Evolutionary conservation across 331 rosid genomes (phyloP).

Genomic region (Rosa hybrid): DNA sequence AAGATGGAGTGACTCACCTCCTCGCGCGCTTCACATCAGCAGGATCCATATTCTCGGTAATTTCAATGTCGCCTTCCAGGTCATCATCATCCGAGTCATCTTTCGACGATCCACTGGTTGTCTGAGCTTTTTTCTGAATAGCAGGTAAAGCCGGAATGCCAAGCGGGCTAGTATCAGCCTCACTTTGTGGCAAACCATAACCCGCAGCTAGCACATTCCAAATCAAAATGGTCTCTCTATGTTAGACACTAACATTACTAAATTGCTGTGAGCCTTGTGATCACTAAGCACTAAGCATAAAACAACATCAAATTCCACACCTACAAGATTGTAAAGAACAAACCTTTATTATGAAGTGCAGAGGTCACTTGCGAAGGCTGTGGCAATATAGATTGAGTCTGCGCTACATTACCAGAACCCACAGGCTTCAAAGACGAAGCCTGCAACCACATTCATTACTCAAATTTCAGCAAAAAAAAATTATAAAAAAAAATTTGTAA

Average conservation of each 20-base stretch:
- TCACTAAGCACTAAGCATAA: background rate
- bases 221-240: slow-evolving; percentile 5
- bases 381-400: slow-evolving; percentile 19
- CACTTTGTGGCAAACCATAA: slow-evolving; percentile 32
- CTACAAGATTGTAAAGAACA: background rate
- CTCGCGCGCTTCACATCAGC: slow-evolving; percentile 57
- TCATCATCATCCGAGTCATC: slow-evolving; percentile 66
- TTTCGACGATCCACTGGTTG: slow-evolving; percentile 61
- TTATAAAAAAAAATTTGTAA: no score
- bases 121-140: slow-evolving; percentile 36
- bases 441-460: slow-evolving; percentile 28
- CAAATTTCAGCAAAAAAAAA: background rate
- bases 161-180: slow-evolving; percentile 35
- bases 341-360: slow-evolving; percentile 32
- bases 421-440: slow-evolving; percentile 39
- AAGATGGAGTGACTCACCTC: slow-evolving; percentile 31
- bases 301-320: background rate
- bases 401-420: slow-evolving; percentile 27
- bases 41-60: slow-evolving; percentile 48
- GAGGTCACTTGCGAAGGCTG: slow-evolving; percentile 37
- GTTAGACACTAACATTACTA: background rate
- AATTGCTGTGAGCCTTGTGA: background rate
- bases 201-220: slow-evolving; percentile 27
- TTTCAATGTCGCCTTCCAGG: slow-evolving; percentile 55
- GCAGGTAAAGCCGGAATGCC: slow-evolving; percentile 44